phyloP scores from a whole-genome alignment of 192 early-diverging fungal species.

The Radiomyces spectabilis region DNA sequence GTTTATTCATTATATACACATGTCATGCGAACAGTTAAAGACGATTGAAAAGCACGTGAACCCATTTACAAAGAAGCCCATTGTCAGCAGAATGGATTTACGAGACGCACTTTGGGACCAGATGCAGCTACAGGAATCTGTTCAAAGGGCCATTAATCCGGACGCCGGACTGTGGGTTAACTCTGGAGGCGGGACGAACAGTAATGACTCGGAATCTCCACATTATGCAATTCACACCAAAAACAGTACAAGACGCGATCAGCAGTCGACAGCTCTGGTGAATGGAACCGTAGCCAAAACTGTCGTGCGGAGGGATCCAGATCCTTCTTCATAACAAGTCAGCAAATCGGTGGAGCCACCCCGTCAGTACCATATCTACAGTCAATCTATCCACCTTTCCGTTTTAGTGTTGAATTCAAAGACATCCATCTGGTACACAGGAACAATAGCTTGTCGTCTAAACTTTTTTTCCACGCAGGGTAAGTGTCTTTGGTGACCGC shows the following conservation, averaged over 20 bases:
- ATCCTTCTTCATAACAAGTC: no score
- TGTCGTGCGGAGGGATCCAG: no score
- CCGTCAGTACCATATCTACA: no score
- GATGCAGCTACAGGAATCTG: slow-evolving; percentile 32
- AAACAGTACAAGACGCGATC: no score
- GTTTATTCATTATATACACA: slow-evolving; percentile 46
- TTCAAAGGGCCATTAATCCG: slow-evolving; percentile 30
- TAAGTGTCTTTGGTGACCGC: no score
- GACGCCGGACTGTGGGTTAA: slow-evolving; percentile 21
- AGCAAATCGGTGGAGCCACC: no score
- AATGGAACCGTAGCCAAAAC: no score
- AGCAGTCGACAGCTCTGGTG: no score
- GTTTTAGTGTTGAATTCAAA: slow-evolving; percentile 44
- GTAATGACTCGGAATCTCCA: no score
- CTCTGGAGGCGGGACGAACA: neutral
- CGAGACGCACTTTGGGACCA: slow-evolving; percentile 51
- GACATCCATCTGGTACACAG: slow-evolving; percentile 30
- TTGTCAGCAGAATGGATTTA: slow-evolving; percentile 24
- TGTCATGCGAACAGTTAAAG: slow-evolving; percentile 44
- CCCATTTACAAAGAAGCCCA: slow-evolving; percentile 18
- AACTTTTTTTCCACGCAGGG: slow-evolving; percentile 46
- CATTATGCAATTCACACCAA: no score
- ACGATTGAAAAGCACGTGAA: slow-evolving; percentile 33
- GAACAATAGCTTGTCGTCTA: slow-evolving; percentile 31
- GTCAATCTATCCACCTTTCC: slow-evolving; percentile 42